These are phyloP conservation scores for Lophium mytilinum DNA, from an alignment of 495 filamentous ascomycete species.

Conservation along the genomic window DNA sequence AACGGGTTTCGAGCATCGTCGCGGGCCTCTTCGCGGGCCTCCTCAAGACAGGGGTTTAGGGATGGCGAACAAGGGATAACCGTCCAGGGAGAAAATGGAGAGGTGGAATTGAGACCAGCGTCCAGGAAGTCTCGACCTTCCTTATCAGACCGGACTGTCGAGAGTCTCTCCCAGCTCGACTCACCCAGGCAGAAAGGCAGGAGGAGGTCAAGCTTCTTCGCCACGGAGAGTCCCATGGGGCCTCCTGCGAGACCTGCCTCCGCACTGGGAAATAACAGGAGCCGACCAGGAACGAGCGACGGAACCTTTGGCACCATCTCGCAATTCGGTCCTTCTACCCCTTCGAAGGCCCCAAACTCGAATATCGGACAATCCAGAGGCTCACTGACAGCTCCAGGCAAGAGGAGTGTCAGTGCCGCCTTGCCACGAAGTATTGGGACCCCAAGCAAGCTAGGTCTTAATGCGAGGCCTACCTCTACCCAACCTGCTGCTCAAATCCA, in stretches of 20 bases:
- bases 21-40: conserved; percentile 14
- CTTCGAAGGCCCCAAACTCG: conserved; percentile 9
- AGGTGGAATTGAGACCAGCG: conserved; percentile 7
- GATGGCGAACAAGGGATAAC: conserved; percentile 21
- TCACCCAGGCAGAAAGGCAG: conserved; percentile 47
- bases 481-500: conserved; percentile 23
- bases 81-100: conserved; percentile 4
- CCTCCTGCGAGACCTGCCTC: conserved; percentile 50
- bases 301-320: conserved; percentile 33
- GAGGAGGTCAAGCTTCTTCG: conserved; percentile 55
- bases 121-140: conserved; percentile 41
- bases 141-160: conserved; percentile 60
- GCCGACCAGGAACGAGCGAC: conserved; percentile 43
- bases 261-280: conserved; percentile 39
- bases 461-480: neutral
- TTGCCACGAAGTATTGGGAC: conserved; percentile 3
- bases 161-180: conserved; percentile 57
- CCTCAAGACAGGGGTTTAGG: conserved; percentile 17
- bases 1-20: conserved; percentile 25
- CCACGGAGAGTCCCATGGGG: conserved; percentile 47
- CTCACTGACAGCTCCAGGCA: conserved; percentile 20
- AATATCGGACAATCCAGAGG: conserved; percentile 1
- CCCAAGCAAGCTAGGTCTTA: conserved; percentile 10
- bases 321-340: conserved; percentile 33
- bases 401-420: conserved; percentile 29